Evolutionary conservation across 1,284 basidiomycete species (phyloP), one percentile per base, ranked within the genome.

Genomic region (Waitea zeae): DNA sequence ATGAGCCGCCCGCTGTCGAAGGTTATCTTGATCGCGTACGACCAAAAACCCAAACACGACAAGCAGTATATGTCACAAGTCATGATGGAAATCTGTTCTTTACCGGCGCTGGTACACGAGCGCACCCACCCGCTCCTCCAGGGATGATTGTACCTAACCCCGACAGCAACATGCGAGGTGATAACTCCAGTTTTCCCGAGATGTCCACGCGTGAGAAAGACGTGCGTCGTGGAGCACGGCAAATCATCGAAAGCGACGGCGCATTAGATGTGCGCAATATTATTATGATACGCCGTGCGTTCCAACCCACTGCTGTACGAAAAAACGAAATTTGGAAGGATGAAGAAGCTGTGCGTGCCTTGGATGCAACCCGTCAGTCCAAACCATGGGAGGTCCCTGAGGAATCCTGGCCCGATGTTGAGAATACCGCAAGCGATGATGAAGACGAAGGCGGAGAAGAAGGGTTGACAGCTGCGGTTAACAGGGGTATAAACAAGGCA

Each of bases 1-100:
- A 63, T 13, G 81, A 89, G 47, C 86, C 86, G 1, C 69, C 72
- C 0, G 66, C 70, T 1, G 57, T 89, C 31, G 86, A 90, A 52
- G 86, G 86, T 2, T 89, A 79, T 51, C 53, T 87, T 22, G 67
- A 80, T 38, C 73, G 78, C 35, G 65, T 87, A 46, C 69, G 66
- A 40, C 62, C 70, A 0, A 70, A 70, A 37, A 63, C 68, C 20
- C 70, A 75, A 41, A 50, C 56, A 19, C 70, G 64, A 39, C 70
- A 75, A 34, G 57, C 63, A 5, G 48, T 80, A 5, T 90, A 89
- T 53, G 57, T 90, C 13, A 58, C 66, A 19, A 72, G 71, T 5
- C 81, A 89, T 46, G 68, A 78, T 37, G 77, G 80, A 3, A 69
- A 70, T 46, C 52, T 89, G 14, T 88, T 86, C 53, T 58, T 70